Evolutionary conservation across 345 rosid species (phyloP).

Genomic region (Populus davidiana): DNA sequence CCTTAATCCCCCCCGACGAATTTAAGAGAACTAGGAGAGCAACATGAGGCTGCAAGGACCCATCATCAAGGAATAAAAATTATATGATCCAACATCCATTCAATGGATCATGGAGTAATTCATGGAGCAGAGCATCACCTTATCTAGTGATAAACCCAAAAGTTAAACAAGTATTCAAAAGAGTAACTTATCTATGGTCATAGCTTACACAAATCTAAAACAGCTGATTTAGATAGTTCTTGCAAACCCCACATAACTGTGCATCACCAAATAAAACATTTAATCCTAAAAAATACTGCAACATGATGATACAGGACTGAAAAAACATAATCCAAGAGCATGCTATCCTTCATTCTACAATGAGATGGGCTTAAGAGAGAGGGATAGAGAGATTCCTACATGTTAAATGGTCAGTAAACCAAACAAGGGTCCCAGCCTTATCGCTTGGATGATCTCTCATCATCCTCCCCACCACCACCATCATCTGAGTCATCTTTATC

Average conservation of each 20-base stretch:
- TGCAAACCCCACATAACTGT: constrained; percentile 15
- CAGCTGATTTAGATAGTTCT: constrained; percentile 11
- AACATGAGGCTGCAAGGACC: too few relatives aligned
- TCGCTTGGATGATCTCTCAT: constrained; percentile 83
- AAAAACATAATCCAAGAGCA: constrained; percentile 24
- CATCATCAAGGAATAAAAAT: too few relatives aligned
- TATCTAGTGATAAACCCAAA: neutral
- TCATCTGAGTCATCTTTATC: constrained; percentile 47
- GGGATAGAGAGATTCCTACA: constrained; percentile 42
- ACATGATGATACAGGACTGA: constrained; percentile 23
- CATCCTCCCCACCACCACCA: constrained; percentile 70
- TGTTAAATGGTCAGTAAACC: constrained; percentile 27
- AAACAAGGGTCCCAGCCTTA: constrained; percentile 40
- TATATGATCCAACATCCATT: constrained; percentile 9
- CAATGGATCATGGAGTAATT: neutral
- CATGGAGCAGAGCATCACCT: neutral
- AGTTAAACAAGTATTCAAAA: neutral
- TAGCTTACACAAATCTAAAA: constrained; percentile 27
- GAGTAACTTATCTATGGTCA: constrained; percentile 16
- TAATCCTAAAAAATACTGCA: constrained; percentile 19
- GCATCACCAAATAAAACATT: constrained; percentile 18
- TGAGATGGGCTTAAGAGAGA: constrained; percentile 18
- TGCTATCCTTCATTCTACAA: constrained; percentile 31
- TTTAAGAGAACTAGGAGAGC: too few relatives aligned
- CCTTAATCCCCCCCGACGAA: too few relatives aligned